These are phyloP conservation scores for Pythium rishiriense DNA, from an alignment of 352 stramenopile species.

Conservation along the genomic window DNA sequence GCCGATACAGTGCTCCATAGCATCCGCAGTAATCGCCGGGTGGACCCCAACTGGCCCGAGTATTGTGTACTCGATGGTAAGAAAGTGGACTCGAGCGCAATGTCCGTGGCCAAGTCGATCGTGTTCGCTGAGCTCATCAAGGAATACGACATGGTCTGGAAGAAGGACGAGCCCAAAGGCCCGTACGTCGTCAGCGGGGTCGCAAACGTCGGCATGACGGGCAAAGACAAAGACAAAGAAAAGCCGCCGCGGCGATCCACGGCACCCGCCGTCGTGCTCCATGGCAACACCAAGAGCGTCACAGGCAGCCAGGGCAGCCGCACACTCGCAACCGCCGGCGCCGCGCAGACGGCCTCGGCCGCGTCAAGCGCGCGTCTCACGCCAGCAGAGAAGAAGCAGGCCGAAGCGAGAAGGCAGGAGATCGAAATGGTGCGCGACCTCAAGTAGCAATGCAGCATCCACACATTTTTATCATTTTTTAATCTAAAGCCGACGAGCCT, in stretches of 20 bases:
- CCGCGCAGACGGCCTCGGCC: background rate
- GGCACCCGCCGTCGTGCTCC: conserved; percentile 22
- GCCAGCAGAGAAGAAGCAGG: conserved; percentile 46
- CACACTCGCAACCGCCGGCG: conserved; percentile 13
- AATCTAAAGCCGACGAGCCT: background rate
- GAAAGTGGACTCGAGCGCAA: conserved; percentile 56
- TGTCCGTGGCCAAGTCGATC: conserved; percentile 70
- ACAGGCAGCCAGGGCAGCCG: background rate
- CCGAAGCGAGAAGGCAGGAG: conserved; percentile 42
- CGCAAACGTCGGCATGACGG: conserved; percentile 55
- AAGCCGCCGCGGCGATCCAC: conserved; percentile 34
- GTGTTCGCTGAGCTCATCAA: conserved; percentile 62
- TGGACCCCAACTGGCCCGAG: conserved; percentile 63
- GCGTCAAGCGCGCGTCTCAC: conserved; percentile 26
- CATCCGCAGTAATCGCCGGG: conserved; percentile 62
- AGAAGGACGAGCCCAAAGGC: conserved; percentile 25
- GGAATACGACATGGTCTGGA: conserved; percentile 45
- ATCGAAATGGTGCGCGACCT: conserved; percentile 63
- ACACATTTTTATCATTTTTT: background rate
- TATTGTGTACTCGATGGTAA: conserved; percentile 66
- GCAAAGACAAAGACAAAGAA: conserved; percentile 33
- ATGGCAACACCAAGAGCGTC: background rate
- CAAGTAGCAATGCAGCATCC: conserved; percentile 17
- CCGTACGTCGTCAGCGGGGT: conserved; percentile 54
- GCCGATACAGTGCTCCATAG: conserved; percentile 69